Conservation (phyloP, 495 filamentous ascomycete genomes). For the Penicillium samsonianum region DNA sequence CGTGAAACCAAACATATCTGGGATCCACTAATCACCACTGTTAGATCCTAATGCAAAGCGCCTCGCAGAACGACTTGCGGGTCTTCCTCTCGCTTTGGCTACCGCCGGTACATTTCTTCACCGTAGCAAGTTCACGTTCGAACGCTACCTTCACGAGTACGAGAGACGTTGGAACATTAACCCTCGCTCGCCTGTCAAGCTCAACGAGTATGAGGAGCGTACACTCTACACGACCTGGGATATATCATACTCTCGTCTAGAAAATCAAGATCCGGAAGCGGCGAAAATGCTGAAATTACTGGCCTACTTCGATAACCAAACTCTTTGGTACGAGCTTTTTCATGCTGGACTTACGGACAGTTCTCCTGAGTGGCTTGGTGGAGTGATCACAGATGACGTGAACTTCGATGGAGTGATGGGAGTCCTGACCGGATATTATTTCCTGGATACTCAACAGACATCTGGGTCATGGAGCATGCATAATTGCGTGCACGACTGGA, state of each 20-base stretch:
- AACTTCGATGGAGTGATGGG: slow-evolving; percentile 5
- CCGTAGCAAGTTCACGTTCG: slow-evolving; percentile 2
- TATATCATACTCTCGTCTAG: slow-evolving; percentile 11
- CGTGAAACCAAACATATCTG: not conserved
- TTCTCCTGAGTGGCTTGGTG: slow-evolving; percentile 13
- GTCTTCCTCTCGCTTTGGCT: slow-evolving; percentile 17
- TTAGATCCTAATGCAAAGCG: slow-evolving; percentile 12
- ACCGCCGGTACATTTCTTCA: slow-evolving; percentile 15
- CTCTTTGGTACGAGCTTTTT: no score
- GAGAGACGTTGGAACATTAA: slow-evolving; percentile 12
- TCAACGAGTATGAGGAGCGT: slow-evolving; percentile 7
- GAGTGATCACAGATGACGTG: slow-evolving; percentile 3
- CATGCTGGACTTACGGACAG: slow-evolving; percentile 7
- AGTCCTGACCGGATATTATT: slow-evolving; percentile 10
- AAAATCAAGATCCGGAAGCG: slow-evolving; percentile 9
- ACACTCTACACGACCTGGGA: slow-evolving; percentile 16
- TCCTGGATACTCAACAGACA: slow-evolving; percentile 1
- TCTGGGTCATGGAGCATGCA: slow-evolving; percentile 15
- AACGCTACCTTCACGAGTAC: no score
- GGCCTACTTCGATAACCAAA: slow-evolving; percentile 20
- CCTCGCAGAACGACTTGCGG: slow-evolving; percentile 7
- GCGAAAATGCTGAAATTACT: slow-evolving; percentile 14
- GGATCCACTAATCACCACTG: not conserved
- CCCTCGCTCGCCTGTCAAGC: not conserved
- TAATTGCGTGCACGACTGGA: slow-evolving; percentile 19